A percentile compares a stretch with the other conserved stretches of the same genome.
Evolutionary conservation across 202 grass and related monocot genomes (phyloP).

Genomic region (Panicum virgatum): DNA sequence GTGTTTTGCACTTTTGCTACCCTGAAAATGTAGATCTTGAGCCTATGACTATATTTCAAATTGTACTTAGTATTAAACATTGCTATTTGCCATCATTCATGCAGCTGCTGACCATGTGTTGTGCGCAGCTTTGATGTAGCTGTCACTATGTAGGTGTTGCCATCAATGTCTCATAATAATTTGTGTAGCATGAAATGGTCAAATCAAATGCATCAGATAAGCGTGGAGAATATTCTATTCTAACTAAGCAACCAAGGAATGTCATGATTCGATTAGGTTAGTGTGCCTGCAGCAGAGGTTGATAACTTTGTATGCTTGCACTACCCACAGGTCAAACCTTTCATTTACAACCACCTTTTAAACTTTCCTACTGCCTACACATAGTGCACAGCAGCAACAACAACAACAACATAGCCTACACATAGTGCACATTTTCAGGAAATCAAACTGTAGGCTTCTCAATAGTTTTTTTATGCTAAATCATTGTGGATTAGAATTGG

Average conservation of each 20-base stretch:
- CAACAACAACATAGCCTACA: no score
- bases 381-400: no score
- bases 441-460: background rate
- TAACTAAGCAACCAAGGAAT: background rate
- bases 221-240: background rate
- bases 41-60: background rate
- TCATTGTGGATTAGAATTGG: background rate
- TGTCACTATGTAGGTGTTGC: background rate
- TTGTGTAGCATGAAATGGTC: background rate
- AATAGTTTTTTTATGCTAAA: background rate
- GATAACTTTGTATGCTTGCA: background rate
- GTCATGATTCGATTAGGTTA: background rate
- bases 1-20: background rate
- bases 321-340: no score
- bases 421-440: background rate
- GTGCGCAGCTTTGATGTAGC: background rate
- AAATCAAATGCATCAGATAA: no score
- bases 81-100: background rate
- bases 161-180: background rate
- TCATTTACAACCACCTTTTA: background rate
- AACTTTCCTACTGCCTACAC: background rate
- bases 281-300: background rate
- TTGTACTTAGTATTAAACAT: background rate
- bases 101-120: background rate
- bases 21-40: background rate